Evolutionary conservation across 768 basidiomycete species (phyloP), one percentile per base, ranked within the genome.

Genomic region (Lactarius hengduanensis): DNA sequence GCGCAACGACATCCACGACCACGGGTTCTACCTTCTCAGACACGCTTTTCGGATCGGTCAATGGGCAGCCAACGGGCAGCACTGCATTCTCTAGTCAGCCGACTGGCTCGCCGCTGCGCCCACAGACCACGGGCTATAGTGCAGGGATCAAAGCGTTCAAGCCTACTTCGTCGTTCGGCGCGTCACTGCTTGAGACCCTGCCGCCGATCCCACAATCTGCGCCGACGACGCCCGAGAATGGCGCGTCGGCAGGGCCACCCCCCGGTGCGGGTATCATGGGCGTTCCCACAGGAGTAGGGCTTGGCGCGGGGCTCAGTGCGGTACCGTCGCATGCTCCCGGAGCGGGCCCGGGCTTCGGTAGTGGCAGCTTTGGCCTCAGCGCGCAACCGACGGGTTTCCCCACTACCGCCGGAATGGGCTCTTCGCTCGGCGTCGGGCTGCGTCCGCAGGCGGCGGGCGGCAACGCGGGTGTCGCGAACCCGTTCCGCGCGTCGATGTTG

Each of bases 171-270:
- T 79, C 79, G 10, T 86, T 86, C 68, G 84, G 84, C n/a, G 80
- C 81, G 32, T 76, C 78, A 20, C 72, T 85, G 2, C 73, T 85
- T 36, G 82, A 82, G 65, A 76, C 76, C 10, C 73, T 86, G 30
- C 94, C 94, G 2, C 80, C 92, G 6, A 86, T 93, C 62, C 84
- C 89, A 13, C 86, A 84, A 40, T 85, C 88, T 6, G 74, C 76
- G 3, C 76, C 83, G 0, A 77, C 77, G 6, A 84, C 85, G 18
- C 83, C 87, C 55, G 50, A 40, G 4, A 50, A 41, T 16, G 34
- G 16, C 26, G 22, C 50, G 34, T 50, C 43, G 11, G 53, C 54
- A 16, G 61, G 15, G 43, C 56, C 45, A 7, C 30, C 50, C 36
- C 47, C 28, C 9, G 47, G 57, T 13, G 53, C 57, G 0, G 38